Conservation (phyloP, 306 rosid species). For the Begonia loranthoides region DNA sequence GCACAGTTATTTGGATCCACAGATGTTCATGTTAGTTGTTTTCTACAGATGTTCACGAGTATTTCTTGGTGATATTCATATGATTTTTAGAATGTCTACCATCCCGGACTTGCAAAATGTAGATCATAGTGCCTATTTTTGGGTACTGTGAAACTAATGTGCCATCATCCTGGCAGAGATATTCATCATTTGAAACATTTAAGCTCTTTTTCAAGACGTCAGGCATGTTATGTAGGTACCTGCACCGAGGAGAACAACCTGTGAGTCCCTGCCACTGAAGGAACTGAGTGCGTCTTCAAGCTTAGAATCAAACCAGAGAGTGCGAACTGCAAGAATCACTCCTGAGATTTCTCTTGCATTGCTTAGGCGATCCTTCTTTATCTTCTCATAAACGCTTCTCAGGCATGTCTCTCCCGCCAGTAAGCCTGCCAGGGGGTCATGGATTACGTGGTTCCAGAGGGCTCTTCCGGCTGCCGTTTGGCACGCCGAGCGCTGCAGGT, state of each 20-base stretch:
- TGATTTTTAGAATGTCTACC: too few relatives aligned
- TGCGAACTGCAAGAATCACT: constrained; percentile 84
- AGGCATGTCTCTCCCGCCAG: constrained; percentile 77
- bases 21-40: too few relatives aligned
- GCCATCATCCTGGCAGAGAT: not conserved
- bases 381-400: constrained; percentile 74
- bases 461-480: constrained; percentile 98
- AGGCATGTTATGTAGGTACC: constrained; percentile 30
- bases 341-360: constrained; percentile 80
- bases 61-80: too few relatives aligned
- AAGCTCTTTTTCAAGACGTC: not conserved
- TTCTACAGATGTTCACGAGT: too few relatives aligned
- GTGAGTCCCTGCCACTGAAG: constrained; percentile 41
- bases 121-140: too few relatives aligned
- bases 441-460: constrained; percentile 76
- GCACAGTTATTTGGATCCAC: too few relatives aligned
- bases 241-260: constrained; percentile 92
- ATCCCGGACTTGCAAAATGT: too few relatives aligned
- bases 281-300: constrained; percentile 53
- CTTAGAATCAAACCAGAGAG: constrained; percentile 85
- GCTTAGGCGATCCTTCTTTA: constrained; percentile 59
- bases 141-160: not conserved
- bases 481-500: constrained; percentile 68
- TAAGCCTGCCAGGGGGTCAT: constrained; percentile 67
- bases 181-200: not conserved